Conservation (phyloP, 768 basidiomycete genomes). For the Lactarius tabidus region DNA sequence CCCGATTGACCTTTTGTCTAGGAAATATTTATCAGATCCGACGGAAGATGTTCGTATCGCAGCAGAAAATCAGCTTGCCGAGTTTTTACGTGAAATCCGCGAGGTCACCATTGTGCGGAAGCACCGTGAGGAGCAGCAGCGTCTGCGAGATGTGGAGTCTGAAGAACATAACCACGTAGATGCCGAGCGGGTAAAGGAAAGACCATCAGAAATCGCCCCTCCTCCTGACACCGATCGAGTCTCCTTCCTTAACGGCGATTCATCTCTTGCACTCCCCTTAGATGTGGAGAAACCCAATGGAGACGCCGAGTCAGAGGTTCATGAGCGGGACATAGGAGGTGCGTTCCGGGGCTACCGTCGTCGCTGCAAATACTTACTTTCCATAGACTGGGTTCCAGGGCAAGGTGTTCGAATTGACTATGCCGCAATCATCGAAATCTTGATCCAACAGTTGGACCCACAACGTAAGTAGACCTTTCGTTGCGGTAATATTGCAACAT, state of each 20-base stretch:
- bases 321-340: conserved; percentile 56
- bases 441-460: conserved; percentile 79
- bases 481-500: background rate
- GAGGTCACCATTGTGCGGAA: conserved; percentile 76
- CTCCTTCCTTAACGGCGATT: conserved; percentile 10
- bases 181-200: conserved; percentile 11
- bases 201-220: background rate
- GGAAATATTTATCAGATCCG: conserved; percentile 94
- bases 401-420: conserved; percentile 93
- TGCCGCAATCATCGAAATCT: conserved; percentile 86
- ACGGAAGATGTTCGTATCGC: conserved; percentile 89
- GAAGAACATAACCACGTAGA: conserved; percentile 13
- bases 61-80: conserved; percentile 83
- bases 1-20: conserved; percentile 33
- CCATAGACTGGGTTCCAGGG: conserved; percentile 81
- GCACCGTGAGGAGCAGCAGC: conserved; percentile 49
- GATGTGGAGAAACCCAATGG: conserved; percentile 24
- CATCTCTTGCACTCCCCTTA: conserved; percentile 33
- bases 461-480: conserved; percentile 50
- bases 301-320: conserved; percentile 42
- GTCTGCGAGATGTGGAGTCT: conserved; percentile 13
- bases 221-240: conserved; percentile 11
- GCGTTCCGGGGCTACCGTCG: background rate
- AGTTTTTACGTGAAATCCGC: conserved; percentile 87
- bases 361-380: conserved; percentile 9